A percentile compares a stretch with the other conserved stretches of the same genome.
Evolutionary conservation across 139 green algal genomes (phyloP).

Genomic region (Edaphochlamys debaryana): DNA sequence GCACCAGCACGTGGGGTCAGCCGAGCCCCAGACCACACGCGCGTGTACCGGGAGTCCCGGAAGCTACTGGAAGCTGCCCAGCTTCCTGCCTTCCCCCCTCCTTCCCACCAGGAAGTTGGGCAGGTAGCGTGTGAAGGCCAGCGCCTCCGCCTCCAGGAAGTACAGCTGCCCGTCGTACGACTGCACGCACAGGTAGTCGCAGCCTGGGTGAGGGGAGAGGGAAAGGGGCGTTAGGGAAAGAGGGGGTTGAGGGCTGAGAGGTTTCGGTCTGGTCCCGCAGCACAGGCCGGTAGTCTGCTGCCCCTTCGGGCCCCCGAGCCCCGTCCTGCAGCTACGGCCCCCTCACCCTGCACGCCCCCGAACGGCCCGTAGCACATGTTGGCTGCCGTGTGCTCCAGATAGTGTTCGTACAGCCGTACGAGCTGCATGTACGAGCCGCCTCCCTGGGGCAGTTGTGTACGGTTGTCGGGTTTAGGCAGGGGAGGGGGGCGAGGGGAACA

Average conservation of each 20-base stretch:
- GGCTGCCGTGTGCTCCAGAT: constrained; percentile 71
- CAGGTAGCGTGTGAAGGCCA: constrained; percentile 16
- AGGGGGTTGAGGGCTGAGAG: not conserved
- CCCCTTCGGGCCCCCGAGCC: no score
- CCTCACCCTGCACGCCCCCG: constrained; percentile 51
- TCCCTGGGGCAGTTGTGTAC: not conserved
- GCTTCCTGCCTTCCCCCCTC: no score
- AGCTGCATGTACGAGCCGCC: constrained; percentile 51
- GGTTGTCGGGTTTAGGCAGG: no score
- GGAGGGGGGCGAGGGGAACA: no score
- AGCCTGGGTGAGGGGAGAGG: constrained; percentile 33
- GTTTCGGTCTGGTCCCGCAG: no score
- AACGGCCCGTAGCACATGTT: constrained; percentile 68
- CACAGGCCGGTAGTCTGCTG: no score
- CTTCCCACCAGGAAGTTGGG: not conserved
- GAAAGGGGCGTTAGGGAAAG: not conserved
- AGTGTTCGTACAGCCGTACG: constrained; percentile 68
- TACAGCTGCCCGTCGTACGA: constrained; percentile 76
- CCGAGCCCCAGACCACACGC: no score
- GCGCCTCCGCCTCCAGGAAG: constrained; percentile 68
- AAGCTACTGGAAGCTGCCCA: no score
- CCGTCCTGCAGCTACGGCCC: no score
- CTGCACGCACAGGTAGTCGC: constrained; percentile 73
- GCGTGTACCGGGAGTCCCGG: no score
- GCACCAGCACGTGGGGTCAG: no score